phyloP scores from a whole-genome alignment of 352 stramenopile species.

The Phytopythium aichiense region DNA sequence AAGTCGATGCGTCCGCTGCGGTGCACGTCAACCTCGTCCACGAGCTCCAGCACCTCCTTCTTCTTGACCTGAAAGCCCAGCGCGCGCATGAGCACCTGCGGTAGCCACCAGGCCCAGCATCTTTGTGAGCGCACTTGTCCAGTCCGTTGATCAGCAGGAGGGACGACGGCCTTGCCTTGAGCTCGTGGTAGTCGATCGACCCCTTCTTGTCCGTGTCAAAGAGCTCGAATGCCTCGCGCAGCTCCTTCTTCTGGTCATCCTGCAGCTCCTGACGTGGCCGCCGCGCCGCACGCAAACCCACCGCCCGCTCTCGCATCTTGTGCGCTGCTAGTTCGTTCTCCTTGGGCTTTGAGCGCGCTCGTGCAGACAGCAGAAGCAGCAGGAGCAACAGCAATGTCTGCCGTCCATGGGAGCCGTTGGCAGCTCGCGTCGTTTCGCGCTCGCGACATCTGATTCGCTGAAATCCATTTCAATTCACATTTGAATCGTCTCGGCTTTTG shows the following conservation, averaged over 20 bases:
- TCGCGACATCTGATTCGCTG: constrained; percentile 12
- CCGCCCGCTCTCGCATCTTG: constrained; percentile 4
- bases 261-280: constrained; percentile 64
- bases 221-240: constrained; percentile 91
- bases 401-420: neutral
- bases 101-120: neutral
- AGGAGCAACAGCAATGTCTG: neutral
- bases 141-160: neutral
- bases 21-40: constrained; percentile 88
- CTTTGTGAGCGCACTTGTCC: neutral
- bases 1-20: constrained; percentile 85
- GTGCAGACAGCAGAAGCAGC: too few relatives aligned
- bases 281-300: constrained; percentile 16
- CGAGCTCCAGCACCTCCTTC: constrained; percentile 81
- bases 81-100: constrained; percentile 86
- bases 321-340: too few relatives aligned
- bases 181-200: constrained; percentile 91
- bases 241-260: constrained; percentile 86
- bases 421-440: constrained; percentile 5
- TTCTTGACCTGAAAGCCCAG: constrained; percentile 91
- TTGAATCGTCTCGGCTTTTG: constrained; percentile 4
- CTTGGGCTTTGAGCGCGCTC: neutral
- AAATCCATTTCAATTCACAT: constrained; percentile 6
- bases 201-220: constrained; percentile 92
- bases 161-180: constrained; percentile 57